Conservation (phyloP, 768 basidiomycete genomes). For the Candolleomyces eurysporus region DNA sequence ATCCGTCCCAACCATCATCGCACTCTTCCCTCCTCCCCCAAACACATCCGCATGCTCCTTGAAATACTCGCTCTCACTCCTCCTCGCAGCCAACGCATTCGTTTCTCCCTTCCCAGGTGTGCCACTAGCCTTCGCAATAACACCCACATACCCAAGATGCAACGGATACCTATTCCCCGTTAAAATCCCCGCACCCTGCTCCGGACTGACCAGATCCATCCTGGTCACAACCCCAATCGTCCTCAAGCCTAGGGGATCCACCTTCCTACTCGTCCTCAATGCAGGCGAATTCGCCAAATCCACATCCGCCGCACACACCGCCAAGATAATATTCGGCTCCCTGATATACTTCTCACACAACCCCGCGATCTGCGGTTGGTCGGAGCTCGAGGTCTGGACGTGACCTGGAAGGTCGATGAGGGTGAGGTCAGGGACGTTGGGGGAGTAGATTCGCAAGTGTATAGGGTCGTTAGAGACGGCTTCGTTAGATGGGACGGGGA, state of each 20-base stretch:
- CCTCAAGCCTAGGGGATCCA: conserved; percentile 91
- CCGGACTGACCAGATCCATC: conserved; percentile 94
- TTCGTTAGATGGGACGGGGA: conserved; percentile 85
- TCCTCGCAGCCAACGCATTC: conserved; percentile 46
- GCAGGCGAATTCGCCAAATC: conserved; percentile 98
- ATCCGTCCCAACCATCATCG: conserved; percentile 87
- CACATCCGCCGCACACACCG: conserved; percentile 97
- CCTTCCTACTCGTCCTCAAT: conserved; percentile 85
- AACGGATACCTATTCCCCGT: conserved; percentile 94
- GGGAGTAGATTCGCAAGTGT: conserved; percentile 94
- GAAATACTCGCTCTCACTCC: conserved; percentile 70
- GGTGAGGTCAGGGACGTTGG: conserved; percentile 94
- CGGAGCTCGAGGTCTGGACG: conserved; percentile 90
- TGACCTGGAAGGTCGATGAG: conserved; percentile 98
- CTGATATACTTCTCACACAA: conserved; percentile 97
- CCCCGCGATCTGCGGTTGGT: conserved; percentile 90
- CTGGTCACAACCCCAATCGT: conserved; percentile 98
- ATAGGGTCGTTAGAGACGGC: conserved; percentile 95
- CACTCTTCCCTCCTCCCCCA: conserved; percentile 42
- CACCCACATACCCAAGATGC: conserved; percentile 95
- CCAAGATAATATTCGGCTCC: conserved; percentile 99
- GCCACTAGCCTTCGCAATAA: conserved; percentile 81
- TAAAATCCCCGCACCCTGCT: conserved; percentile 78
- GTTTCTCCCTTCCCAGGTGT: conserved; percentile 44
- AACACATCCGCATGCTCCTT: conserved; percentile 60